phyloP scores from a whole-genome alignment of 2,329 filamentous ascomycete genomes.

The Alternaria consortialis region DNA sequence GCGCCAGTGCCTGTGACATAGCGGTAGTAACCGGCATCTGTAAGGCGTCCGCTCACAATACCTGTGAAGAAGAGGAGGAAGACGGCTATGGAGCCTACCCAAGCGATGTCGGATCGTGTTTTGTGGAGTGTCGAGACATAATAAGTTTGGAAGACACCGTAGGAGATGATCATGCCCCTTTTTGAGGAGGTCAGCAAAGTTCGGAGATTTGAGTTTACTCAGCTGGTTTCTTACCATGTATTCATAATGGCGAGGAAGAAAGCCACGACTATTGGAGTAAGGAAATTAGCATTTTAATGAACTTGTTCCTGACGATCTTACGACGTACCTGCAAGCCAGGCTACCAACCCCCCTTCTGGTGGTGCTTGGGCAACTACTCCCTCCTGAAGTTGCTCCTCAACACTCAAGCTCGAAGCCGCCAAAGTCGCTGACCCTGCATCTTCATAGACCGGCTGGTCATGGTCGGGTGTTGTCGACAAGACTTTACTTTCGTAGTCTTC shows the following conservation, averaged over 20 bases:
- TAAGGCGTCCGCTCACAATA: constrained; percentile 56
- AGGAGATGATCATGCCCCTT: constrained; percentile 43
- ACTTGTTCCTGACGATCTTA: not conserved
- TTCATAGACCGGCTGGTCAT: not conserved
- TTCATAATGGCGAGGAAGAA: constrained; percentile 1
- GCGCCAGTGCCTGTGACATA: constrained; percentile 50
- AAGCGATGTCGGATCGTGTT: constrained; percentile 58
- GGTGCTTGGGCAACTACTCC: not conserved
- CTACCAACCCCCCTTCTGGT: not conserved
- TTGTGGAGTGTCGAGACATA: constrained; percentile 31
- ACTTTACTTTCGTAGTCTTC: not conserved
- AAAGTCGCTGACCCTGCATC: not conserved
- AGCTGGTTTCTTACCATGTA: not conserved
- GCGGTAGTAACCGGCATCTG: constrained; percentile 59
- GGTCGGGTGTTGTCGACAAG: not conserved
- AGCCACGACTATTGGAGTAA: not conserved
- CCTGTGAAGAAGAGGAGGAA: constrained; percentile 58
- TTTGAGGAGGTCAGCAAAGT: not conserved
- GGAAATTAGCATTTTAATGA: not conserved
- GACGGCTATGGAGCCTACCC: constrained; percentile 60
- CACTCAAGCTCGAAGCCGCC: not conserved
- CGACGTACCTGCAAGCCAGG: not conserved
- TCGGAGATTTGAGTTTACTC: not conserved
- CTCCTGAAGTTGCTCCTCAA: not conserved
- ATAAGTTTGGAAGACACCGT: constrained; percentile 43